phyloP scores from a whole-genome alignment of 177 flowering plant species.

The Tripterygium wilfordii region DNA sequence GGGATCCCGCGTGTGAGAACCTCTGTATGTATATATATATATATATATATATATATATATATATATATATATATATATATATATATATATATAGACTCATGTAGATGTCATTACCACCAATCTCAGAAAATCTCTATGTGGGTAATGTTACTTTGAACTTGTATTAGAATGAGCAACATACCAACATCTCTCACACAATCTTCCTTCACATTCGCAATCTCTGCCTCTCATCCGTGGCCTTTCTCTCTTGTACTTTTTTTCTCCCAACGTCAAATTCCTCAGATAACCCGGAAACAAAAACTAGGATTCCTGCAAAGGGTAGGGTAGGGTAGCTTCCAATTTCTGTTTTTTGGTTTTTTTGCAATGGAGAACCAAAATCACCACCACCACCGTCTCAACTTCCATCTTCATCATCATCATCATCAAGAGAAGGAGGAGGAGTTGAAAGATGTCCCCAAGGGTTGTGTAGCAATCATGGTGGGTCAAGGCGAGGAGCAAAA shows the following conservation, averaged over 20 bases:
- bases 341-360: no score
- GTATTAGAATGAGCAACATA: conserved; percentile 40
- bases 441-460: conserved; percentile 42
- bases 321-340: no score
- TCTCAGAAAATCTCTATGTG: neutral
- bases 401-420: conserved; percentile 25
- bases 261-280: no score
- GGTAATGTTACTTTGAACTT: neutral
- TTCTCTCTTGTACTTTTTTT: conserved; percentile 30
- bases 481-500: conserved; percentile 61
- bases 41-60: no score
- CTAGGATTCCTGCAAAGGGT: no score
- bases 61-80: no score
- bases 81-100: no score
- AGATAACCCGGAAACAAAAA: no score
- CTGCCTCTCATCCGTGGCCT: conserved; percentile 53
- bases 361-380: conserved; percentile 1
- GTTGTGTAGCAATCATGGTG: conserved; percentile 64
- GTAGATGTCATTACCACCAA: no score
- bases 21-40: no score
- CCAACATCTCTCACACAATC: conserved; percentile 38
- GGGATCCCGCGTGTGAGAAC: no score
- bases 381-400: conserved; percentile 8
- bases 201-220: conserved; percentile 38
- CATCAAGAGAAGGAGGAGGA: conserved; percentile 15